These are phyloP conservation scores for Phytophthora uliginosa DNA, from an alignment of 352 stramenopile species.

Conservation along the genomic window DNA sequence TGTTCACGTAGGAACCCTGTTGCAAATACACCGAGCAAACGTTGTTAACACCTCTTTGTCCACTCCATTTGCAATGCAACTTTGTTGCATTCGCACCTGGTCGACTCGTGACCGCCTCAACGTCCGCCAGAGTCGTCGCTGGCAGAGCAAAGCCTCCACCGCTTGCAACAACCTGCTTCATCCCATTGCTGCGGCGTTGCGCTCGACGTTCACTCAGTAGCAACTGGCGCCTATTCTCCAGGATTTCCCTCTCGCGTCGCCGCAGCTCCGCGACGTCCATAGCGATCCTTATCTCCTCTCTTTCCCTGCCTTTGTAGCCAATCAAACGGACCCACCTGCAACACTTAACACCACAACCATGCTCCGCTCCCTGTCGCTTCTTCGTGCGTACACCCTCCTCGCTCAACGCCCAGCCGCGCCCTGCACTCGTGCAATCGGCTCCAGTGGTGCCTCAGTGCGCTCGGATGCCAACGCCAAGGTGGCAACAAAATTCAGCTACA, in stretches of 20 bases:
- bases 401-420: background rate
- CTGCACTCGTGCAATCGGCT: background rate
- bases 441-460: background rate
- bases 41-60: background rate
- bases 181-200: slow-evolving; percentile 1
- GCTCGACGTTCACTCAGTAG: slow-evolving; percentile 32
- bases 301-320: slow-evolving; percentile 5
- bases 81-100: slow-evolving; percentile 26
- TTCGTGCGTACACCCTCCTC: background rate
- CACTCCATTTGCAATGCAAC: background rate
- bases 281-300: background rate
- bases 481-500: background rate
- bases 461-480: background rate
- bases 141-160: background rate
- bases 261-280: slow-evolving; percentile 13
- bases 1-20: slow-evolving; percentile 63
- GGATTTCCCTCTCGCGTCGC: slow-evolving; percentile 8
- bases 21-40: background rate
- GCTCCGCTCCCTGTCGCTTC: background rate
- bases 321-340: background rate
- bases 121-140: slow-evolving; percentile 26
- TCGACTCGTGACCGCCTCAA: slow-evolving; percentile 34
- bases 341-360: background rate
- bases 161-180: background rate
- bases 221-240: slow-evolving; percentile 9